A percentile compares a stretch with the other conserved stretches of the same genome.
These are phyloP conservation scores for Fusarium metavorans DNA, from an alignment of 2,329 filamentous ascomycete species.

Conservation along the genomic window DNA sequence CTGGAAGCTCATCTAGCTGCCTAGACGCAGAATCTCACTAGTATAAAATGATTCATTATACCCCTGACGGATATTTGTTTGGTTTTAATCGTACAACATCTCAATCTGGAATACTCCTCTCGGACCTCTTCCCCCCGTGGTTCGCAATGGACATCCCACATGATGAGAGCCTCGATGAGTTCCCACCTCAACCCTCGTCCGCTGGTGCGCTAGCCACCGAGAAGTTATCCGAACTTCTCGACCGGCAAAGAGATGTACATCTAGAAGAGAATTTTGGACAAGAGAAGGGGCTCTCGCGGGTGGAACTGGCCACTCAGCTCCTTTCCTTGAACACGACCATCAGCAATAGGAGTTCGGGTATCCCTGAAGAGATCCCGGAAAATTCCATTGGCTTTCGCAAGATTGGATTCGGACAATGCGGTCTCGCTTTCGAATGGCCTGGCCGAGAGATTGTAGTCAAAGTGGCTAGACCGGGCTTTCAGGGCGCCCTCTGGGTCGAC, in stretches of 20 bases:
- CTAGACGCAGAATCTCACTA: background rate
- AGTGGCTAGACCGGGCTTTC: constrained; percentile 33
- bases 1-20: background rate
- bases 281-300: background rate
- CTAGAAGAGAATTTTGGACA: background rate
- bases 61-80: background rate
- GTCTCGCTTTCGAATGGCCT: constrained; percentile 38
- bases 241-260: background rate
- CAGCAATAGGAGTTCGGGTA: background rate
- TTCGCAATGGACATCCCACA: background rate
- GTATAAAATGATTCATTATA: background rate
- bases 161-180: background rate
- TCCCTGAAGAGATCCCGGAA: background rate
- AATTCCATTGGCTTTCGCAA: constrained; percentile 20
- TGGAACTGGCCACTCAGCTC: background rate
- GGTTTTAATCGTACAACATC: background rate
- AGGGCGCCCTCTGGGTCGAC: constrained; percentile 36
- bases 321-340: background rate
- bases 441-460: constrained; percentile 35
- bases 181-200: background rate
- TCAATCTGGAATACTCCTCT: background rate
- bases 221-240: background rate
- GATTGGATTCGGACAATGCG: constrained; percentile 46
- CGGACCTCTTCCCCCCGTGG: background rate
- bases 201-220: background rate